Evolutionary conservation across 371 early-diverging fungal genomes (phyloP).

Genomic region (Mucor indicus): DNA sequence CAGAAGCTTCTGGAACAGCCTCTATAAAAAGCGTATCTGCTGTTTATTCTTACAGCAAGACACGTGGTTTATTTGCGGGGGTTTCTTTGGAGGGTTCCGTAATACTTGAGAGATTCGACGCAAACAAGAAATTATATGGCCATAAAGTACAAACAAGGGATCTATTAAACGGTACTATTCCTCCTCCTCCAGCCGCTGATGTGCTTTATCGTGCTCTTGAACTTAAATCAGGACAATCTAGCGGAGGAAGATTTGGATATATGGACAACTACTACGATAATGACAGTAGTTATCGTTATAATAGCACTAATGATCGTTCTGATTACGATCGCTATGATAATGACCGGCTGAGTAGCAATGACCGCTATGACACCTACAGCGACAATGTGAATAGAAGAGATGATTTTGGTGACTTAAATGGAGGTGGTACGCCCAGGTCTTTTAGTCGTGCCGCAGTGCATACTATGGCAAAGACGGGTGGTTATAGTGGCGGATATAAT

Average conservation of each 20-base stretch:
- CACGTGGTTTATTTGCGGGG: conserved; percentile 78
- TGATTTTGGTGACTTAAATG: background rate
- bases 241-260: background rate
- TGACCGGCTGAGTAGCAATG: no score
- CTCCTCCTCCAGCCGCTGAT: conserved; percentile 76
- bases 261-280: background rate
- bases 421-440: conserved; percentile 1
- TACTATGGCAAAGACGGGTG: conserved; percentile 17
- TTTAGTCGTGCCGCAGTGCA: conserved; percentile 31
- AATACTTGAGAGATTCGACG: conserved; percentile 84
- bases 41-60: conserved; percentile 68
- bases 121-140: conserved; percentile 83
- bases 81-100: conserved; percentile 90
- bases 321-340: background rate
- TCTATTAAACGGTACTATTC: conserved; percentile 68
- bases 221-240: conserved; percentile 1
- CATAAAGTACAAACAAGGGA: conserved; percentile 69
- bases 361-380: background rate
- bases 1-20: conserved; percentile 67
- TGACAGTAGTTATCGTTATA: background rate
- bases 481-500: background rate
- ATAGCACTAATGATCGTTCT: background rate
- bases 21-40: conserved; percentile 46
- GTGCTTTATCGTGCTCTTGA: conserved; percentile 68
- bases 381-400: background rate